These are phyloP conservation scores for Albugo candida DNA, from an alignment of 352 stramenopile genomes.

Conservation along the genomic window DNA sequence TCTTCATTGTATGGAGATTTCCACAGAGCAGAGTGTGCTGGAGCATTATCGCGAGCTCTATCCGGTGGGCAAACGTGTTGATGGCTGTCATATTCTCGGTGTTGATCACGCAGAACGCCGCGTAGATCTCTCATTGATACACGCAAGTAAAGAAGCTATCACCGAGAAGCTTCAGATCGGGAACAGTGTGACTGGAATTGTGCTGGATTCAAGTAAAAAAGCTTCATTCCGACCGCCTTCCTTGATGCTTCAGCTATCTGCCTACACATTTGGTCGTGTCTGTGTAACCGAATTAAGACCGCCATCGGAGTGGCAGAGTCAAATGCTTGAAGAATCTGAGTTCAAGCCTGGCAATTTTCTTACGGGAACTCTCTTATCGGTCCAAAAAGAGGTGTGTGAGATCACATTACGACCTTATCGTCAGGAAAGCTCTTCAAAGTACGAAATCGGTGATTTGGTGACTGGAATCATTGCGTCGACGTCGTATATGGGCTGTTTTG, in stretches of 20 bases:
- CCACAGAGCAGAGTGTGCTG: constrained; percentile 30
- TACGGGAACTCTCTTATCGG: constrained; percentile 44
- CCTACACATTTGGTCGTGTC: constrained; percentile 56
- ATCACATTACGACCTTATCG: constrained; percentile 53
- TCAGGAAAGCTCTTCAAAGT: constrained; percentile 25
- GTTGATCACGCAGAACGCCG: constrained; percentile 54
- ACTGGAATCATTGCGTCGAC: constrained; percentile 85
- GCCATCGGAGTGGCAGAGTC: constrained; percentile 32
- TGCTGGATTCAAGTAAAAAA: no score
- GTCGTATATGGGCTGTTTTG: constrained; percentile 84
- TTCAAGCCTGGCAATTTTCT: constrained; percentile 52
- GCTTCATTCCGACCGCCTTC: constrained; percentile 36
- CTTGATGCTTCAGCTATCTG: constrained; percentile 69
- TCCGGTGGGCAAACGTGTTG: constrained; percentile 54
- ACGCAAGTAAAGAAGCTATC: constrained; percentile 6
- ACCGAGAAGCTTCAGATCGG: constrained; percentile 18
- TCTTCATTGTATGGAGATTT: constrained; percentile 43
- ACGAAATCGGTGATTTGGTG: constrained; percentile 70
- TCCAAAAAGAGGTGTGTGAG: constrained; percentile 20
- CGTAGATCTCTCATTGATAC: constrained; percentile 53
- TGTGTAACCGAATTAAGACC: constrained; percentile 61
- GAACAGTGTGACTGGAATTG: constrained; percentile 19
- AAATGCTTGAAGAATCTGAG: constrained; percentile 41
- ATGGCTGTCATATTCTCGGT: constrained; percentile 28
- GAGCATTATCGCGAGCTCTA: constrained; percentile 45